Percentiles rank a stretch among this genome's conserved stretches.
phyloP scores from a whole-genome alignment of 2,329 filamentous ascomycete genomes.

The Colletotrichum graminicola region DNA sequence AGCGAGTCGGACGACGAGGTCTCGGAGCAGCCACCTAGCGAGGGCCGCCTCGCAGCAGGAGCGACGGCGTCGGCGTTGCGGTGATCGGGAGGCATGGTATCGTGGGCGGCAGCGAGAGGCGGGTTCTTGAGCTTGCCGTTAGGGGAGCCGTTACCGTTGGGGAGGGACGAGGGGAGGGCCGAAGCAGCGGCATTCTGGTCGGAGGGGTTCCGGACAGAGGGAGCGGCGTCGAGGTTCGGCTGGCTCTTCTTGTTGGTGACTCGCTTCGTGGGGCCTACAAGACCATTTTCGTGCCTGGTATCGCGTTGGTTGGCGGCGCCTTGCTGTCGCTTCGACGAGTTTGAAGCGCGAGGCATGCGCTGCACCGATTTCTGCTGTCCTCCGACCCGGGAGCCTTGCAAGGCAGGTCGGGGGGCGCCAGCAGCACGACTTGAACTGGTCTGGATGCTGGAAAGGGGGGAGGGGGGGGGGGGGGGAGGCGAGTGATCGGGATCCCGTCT shows the following conservation, averaged over 20 bases:
- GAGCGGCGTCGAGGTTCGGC: conserved; percentile 56
- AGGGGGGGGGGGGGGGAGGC: not conserved
- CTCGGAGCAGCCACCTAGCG: conserved; percentile 67
- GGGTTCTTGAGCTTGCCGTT: conserved; percentile 41
- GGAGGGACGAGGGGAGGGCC: conserved; percentile 44
- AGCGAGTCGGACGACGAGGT: conserved; percentile 67
- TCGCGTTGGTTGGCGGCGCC: conserved; percentile 75
- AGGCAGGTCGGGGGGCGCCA: conserved; percentile 50
- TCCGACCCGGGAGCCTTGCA: conserved; percentile 51
- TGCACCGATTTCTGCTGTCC: conserved; percentile 51
- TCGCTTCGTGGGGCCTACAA: conserved; percentile 71
- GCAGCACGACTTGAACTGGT: conserved; percentile 48
- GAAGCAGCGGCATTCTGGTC: conserved; percentile 48
- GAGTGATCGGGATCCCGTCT: conserved; percentile 28
- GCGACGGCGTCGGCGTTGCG: conserved; percentile 54
- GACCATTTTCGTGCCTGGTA: conserved; percentile 87
- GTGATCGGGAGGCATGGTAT: conserved; percentile 57
- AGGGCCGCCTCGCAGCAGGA: conserved; percentile 60
- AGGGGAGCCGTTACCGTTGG: conserved; percentile 44
- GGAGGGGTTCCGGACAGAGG: conserved; percentile 44
- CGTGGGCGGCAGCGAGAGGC: conserved; percentile 40
- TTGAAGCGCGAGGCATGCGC: conserved; percentile 73
- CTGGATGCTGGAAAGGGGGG: conserved; percentile 35
- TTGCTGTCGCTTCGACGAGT: conserved; percentile 72
- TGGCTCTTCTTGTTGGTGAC: conserved; percentile 59